Base-by-base conservation (phyloP, 257 asterid genomes). In the Oldenlandia corymbosa region DNA sequence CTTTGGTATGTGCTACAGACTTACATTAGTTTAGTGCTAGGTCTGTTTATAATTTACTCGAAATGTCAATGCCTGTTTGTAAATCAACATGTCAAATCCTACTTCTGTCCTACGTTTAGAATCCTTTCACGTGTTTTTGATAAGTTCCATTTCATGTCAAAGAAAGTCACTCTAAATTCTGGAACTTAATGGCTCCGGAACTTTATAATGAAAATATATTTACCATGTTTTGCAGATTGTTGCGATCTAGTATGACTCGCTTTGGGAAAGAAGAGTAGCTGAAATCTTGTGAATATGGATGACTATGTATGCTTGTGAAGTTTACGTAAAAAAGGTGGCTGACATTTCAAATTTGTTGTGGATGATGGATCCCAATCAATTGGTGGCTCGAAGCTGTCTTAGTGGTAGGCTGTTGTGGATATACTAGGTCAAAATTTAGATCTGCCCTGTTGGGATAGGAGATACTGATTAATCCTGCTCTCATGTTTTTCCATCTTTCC, bases 1-100 rank as follows among this genome's bases (percentile, higher is more conserved):
- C 52, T 34, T n/a, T 49, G 82, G 87, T 84, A 71, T 32, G 81
- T 69, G 24, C 17, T 52, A 37, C 23, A 7, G 24, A 32, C 11
- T 13, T 37, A 1, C 27, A 31, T 46, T 63, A 9, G 4, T 12
- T 31, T 39, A 62, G 12, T 10, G 18, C 50, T 37, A 18, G 34
- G n/a, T n/a, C n/a, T n/a, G n/a, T 37, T 7, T 39, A 28, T 10
- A 45, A 27, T 56, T 30, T 32, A 32, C 41, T 56, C 32, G 39
- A 13, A 7, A 30, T 56, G 27, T 56, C 18, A 10, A 4, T 32
- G 27, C 45, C 24, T 30, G 41, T 0, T 14, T n/a, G n/a, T n/a
- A n/a, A n/a, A n/a, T n/a, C n/a, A n/a, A n/a, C n/a, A n/a, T n/a
- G n/a, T n/a, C n/a, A n/a, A n/a, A n/a, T n/a, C n/a, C n/a, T n/a